phyloP scores from a whole-genome alignment of 164 flowering plant species.

The Nymphaea thermarum region DNA sequence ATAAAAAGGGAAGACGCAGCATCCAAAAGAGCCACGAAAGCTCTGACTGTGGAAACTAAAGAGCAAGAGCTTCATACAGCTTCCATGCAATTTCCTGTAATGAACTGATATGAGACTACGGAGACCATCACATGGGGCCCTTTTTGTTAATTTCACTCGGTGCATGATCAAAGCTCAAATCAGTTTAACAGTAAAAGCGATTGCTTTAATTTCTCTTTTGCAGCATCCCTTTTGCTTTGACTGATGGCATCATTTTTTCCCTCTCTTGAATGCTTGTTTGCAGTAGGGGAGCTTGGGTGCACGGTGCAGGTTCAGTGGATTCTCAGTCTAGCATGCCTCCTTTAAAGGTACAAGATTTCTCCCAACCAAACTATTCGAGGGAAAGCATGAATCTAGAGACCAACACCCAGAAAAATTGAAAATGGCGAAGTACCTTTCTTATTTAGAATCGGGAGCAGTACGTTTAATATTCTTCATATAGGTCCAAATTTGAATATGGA shows the following conservation, averaged over 20 bases:
- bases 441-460: too few species aligned
- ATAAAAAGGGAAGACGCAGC: neutral
- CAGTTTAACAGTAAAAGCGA: constrained; percentile 22
- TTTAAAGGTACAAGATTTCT: constrained; percentile 45
- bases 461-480: too few species aligned
- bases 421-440: too few species aligned
- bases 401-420: too few species aligned
- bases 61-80: constrained; percentile 30
- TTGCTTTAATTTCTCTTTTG: constrained; percentile 23
- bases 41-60: constrained; percentile 14
- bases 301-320: constrained; percentile 49
- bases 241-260: constrained; percentile 13
- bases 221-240: constrained; percentile 15
- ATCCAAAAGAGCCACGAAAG: constrained; percentile 18
- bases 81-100: constrained; percentile 22
- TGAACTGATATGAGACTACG: constrained; percentile 4
- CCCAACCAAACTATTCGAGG: too few species aligned
- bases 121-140: constrained; percentile 42
- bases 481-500: too few species aligned
- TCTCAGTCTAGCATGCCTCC: constrained; percentile 34
- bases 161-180: constrained; percentile 10
- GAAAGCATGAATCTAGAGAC: too few species aligned
- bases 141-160: constrained; percentile 35
- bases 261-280: constrained; percentile 45
- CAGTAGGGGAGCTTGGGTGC: constrained; percentile 77